Base-by-base conservation (phyloP, 805 yeast species). In the Pichia nanzhaoensis region DNA sequence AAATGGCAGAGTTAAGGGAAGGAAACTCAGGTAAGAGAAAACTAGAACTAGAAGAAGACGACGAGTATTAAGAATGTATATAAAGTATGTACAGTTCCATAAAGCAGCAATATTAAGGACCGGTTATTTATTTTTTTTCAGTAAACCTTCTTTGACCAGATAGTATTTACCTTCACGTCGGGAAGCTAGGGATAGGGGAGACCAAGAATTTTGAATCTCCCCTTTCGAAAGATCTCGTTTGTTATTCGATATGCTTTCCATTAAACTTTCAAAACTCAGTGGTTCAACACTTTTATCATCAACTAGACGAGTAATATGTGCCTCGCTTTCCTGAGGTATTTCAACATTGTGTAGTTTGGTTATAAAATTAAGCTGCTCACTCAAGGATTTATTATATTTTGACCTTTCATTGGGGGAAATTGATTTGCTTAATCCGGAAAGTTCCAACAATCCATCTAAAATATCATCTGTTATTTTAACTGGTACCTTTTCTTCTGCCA, bases 1-100 rank as follows among this genome's bases (percentile, higher is more conserved):
- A 85, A 56, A 66, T 83, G 56, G 84, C 90, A 3, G 84, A 86
- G 8, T 65, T 79, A n/a, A 58, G 68, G 53, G 73, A 72, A 37
- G 77, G 84, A 55, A 69, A 80, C 50, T 69, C 79, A 7, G 91
- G 93, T 43, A 84, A 82, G 62, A 81, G 91, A 56, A 82, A 81
- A 62, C 67, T 82, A 49, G 78, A 75, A 21, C 59, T 84, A 46
- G 84, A 82, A 34, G 83, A 77, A 20, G 84, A 52, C 2, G 50
- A 42, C 10, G 45, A 43, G 17, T 42, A 31, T 18, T 42, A 24
- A 31, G 28, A 24, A 10, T 24, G 10, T 10, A 24, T 24, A 24
- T 24, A 24, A n/a, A n/a, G n/a, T 24, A 24, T 24, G 10, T 24
- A 24, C 28, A 24, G 28, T 6, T 10, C 9, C 6, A 24, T 10